Base-by-base conservation (phyloP, 2,329 filamentous ascomycete species). In the Nectriaceae sp. region DNA sequence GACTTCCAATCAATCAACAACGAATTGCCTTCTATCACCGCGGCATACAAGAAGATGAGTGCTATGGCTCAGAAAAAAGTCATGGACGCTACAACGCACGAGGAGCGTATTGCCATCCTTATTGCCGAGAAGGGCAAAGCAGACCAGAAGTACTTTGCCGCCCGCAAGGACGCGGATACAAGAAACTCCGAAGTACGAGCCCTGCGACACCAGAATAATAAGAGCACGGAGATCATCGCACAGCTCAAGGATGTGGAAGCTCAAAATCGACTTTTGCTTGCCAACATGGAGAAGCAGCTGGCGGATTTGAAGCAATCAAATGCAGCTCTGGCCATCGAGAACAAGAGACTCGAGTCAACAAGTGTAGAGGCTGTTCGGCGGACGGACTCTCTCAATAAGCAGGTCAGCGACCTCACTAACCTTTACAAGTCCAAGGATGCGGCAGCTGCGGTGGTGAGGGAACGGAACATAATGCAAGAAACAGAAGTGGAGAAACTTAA, bases 91-190 rank as follows among this genome's bases (percentile, higher is more conserved):
- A 75, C 78, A 5, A 77, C 80, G 4, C 75, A 90, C 64, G 92
- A 97, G 71, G 91, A 96, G 47, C 88, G 87, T 53, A 76, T 93
- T 31, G 74, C 83, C 16, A 77, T 88, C 20, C 74, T 95, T 18
- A 83, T 83, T 35, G 89, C 90, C 0, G 91, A 99, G 70, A 99
- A 99, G 74, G 85, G 87, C 56, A 97, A 97, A 70, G 93, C 93
- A 1, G 94, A 99, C 64, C 93, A 97, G 65, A 97, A 97, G 70
- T 99, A 96, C 67, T 97, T 97, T 68, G 90, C 89, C 1, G 90
- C 92, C 8, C 91, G 96, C 78, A 97, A 96, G 67, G 88, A 92
- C 59, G 95, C 93, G 64, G 93, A 97, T 63, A 86, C 88, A 38
- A 82, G 90, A 42, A 87, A 91, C 49, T 79, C 82, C 49, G 93